These are phyloP conservation scores for Desmodesmus armatus DNA, from an alignment of 139 green algal species.

Conservation along the genomic window DNA sequence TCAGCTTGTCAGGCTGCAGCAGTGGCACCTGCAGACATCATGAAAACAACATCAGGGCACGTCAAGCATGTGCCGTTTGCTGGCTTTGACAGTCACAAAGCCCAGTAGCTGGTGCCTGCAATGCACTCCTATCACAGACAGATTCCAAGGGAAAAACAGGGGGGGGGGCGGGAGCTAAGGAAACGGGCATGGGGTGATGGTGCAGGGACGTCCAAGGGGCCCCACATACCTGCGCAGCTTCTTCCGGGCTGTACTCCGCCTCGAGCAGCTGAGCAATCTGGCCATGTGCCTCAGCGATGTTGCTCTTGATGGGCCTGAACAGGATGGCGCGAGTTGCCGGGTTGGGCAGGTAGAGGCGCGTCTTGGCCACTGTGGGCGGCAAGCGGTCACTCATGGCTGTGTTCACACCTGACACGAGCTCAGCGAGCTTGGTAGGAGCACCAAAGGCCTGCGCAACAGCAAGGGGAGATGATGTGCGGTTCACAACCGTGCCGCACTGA, in stretches of 20 bases:
- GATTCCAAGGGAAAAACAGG: no score
- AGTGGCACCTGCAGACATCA: constrained; percentile 27
- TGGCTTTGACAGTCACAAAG: no score
- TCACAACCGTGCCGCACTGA: no score
- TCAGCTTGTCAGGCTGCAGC: constrained; percentile 61
- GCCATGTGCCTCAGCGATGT: constrained; percentile 93
- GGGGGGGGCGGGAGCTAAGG: no score
- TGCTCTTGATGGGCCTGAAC: constrained; percentile 92
- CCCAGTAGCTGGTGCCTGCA: no score
- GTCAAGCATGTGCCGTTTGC: no score
- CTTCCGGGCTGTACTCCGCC: constrained; percentile 63
- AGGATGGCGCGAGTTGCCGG: constrained; percentile 84
- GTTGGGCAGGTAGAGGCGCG: constrained; percentile 90
- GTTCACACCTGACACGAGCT: constrained; percentile 86
- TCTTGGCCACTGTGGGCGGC: constrained; percentile 70
- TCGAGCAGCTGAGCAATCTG: constrained; percentile 87
- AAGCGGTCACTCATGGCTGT: constrained; percentile 76
- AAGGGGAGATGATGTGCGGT: no score
- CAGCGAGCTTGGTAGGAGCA: constrained; percentile 77
- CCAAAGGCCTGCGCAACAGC: constrained; percentile 93
- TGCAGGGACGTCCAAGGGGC: no score
- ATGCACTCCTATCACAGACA: no score
- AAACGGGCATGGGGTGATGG: no score
- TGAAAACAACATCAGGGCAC: no score
- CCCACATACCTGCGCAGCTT: constrained; percentile 56